Conservation (phyloP, 2,329 filamentous ascomycete species). For the Xylaria sp. region DNA sequence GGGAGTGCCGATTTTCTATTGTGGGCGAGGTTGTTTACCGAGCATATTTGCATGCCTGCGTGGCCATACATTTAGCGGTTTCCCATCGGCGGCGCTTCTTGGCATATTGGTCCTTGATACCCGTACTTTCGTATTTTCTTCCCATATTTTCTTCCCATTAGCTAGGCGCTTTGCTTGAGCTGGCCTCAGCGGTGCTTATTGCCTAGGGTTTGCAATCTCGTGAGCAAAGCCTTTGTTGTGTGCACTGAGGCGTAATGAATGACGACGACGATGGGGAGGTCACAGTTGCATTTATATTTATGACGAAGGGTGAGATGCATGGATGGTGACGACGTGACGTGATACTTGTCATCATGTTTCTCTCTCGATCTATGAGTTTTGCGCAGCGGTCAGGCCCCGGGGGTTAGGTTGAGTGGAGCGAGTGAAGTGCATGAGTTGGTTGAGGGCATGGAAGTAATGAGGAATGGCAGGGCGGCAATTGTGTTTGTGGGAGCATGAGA, state of each 20-base stretch:
- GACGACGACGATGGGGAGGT: background rate
- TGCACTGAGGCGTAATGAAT: background rate
- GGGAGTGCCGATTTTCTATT: background rate
- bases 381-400: no score
- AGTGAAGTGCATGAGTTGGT: background rate
- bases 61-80: background rate
- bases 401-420: background rate
- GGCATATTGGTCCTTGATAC: background rate
- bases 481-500: background rate
- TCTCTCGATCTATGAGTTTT: background rate
- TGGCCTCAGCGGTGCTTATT: background rate
- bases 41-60: background rate
- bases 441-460: background rate
- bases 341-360: background rate
- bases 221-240: background rate
- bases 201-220: background rate
- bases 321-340: background rate
- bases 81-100: background rate
- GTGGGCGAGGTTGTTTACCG: background rate
- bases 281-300: no score
- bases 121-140: background rate
- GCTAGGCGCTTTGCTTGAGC: background rate
- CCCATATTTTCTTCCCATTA: background rate
- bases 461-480: background rate
- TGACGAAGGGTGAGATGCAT: background rate